Base-by-base conservation (phyloP, 495 filamentous ascomycete genomes). In the Acidomyces sp. region DNA sequence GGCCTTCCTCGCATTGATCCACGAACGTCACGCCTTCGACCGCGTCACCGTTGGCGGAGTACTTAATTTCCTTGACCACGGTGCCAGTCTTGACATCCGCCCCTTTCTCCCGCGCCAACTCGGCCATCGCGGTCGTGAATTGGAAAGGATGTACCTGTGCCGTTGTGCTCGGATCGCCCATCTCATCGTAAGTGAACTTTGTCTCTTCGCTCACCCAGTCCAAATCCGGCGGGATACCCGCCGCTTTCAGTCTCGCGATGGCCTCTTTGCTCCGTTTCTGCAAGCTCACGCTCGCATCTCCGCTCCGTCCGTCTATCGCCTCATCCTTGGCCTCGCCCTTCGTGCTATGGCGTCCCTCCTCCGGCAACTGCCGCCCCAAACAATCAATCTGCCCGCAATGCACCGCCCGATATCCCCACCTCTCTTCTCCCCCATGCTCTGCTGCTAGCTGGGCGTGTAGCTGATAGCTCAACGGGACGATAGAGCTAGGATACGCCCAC, bases 71-170 rank as follows among this genome's bases (percentile, higher is more conserved):
- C 6, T 65, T 76, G 38, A 95, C 72, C 31, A 79, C 71, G 18
- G 72, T 78, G 4, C 39, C 36, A 7, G 31, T 22, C 15, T 20
- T 22, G 13, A 51, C 18, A 16, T 42, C 32, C 31, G 19, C 48
- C 6, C 88, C 88, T 43, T 69, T 74, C 41, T 85, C 74, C 43
- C 70, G 66, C 6, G 88, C 85, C 13, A 97, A 68, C 26, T 72
- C 69, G 9, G 85, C 83, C 56, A 97, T 90, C 3, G 81, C 70
- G 0, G 75, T 93, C 2, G 88, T 97, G 51, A 97, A 95, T 17
- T 82, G 75, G 53, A 82, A 85, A 1, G 90, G 90, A 58, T 96
- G 90, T 4, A 96, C 90, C 57, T 96, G 90, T 2, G 90, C 84
- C 1, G 90, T 96, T 27, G 75, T 78, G 3, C 71, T 72, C 0